phyloP scores from a whole-genome alignment of 2,329 filamentous ascomycete genomes.

The Macrophomina phaseolina region DNA sequence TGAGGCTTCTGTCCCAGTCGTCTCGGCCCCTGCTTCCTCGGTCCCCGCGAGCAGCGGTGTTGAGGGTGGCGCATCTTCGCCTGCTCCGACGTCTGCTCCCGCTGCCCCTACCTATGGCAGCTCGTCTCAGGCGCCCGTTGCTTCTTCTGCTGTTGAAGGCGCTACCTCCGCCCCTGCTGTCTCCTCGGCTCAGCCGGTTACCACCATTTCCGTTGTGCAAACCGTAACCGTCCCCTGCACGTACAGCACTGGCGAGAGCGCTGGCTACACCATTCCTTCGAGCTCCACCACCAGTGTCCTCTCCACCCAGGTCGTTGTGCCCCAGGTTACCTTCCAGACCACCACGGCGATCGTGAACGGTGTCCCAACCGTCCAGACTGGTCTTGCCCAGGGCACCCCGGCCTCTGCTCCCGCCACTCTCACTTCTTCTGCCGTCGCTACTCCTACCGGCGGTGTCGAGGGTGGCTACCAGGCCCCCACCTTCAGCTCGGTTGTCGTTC shows the following conservation, averaged over 20 bases:
- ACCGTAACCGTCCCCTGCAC: constrained; percentile 44
- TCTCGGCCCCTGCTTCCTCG: constrained; percentile 14
- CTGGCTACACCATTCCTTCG: constrained; percentile 37
- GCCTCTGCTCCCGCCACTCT: constrained; percentile 37
- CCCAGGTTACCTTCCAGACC: constrained; percentile 53
- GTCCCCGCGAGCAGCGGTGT: constrained; percentile 5
- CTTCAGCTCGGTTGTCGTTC: constrained; percentile 34
- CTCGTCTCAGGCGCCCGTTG: not conserved
- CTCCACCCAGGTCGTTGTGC: constrained; percentile 52
- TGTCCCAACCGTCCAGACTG: constrained; percentile 40
- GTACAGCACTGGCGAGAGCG: constrained; percentile 40
- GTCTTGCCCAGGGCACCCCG: constrained; percentile 42
- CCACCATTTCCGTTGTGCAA: constrained; percentile 50
- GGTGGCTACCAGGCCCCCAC: constrained; percentile 33
- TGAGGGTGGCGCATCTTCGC: not conserved
- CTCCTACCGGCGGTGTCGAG: not conserved
- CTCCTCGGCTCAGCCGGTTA: constrained; percentile 33
- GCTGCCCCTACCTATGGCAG: constrained; percentile 10
- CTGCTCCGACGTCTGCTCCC: constrained; percentile 24
- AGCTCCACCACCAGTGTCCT: constrained; percentile 40
- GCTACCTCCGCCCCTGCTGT: constrained; percentile 6
- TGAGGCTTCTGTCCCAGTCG: constrained; percentile 20
- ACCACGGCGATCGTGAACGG: constrained; percentile 38
- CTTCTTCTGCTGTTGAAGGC: not conserved
- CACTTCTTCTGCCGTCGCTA: constrained; percentile 12